Conservation (phyloP, 805 yeast species). For the Yarrowia sp. region DNA sequence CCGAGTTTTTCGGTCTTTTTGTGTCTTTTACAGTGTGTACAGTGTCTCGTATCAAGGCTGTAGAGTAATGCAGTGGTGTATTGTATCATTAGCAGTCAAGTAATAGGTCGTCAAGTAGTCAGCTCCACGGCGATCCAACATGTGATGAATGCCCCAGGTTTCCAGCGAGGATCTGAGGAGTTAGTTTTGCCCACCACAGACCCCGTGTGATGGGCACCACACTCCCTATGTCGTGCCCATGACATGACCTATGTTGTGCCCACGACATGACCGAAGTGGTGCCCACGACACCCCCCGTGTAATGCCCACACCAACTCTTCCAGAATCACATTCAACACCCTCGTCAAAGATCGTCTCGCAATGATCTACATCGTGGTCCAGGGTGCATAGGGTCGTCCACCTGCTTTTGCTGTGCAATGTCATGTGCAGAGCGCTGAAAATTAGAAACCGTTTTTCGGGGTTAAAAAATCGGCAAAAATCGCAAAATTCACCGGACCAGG, state of each 20-base stretch:
- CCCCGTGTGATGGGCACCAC: no score
- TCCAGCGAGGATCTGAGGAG: background rate
- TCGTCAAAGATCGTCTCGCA: background rate
- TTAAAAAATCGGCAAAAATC: background rate
- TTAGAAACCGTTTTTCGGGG: background rate
- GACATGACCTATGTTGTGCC: no score
- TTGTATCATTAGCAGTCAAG: no score
- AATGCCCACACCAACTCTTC: background rate
- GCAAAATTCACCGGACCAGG: no score
- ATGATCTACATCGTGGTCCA: slow-evolving; percentile 3
- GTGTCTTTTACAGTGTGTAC: background rate
- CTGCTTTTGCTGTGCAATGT: background rate
- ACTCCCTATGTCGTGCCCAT: no score
- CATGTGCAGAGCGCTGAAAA: background rate
- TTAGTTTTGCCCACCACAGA: no score
- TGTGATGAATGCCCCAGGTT: background rate
- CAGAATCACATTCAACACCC: no score
- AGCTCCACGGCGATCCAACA: no score
- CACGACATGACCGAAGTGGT: background rate
- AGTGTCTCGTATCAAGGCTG: background rate
- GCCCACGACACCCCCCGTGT: background rate
- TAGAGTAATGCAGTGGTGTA: background rate
- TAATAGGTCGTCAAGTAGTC: no score
- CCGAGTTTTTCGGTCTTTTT: no score
- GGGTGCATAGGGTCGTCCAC: slow-evolving; percentile 8